Conservation (phyloP, 2,329 filamentous ascomycete species). For the Pleomassaria siparia region DNA sequence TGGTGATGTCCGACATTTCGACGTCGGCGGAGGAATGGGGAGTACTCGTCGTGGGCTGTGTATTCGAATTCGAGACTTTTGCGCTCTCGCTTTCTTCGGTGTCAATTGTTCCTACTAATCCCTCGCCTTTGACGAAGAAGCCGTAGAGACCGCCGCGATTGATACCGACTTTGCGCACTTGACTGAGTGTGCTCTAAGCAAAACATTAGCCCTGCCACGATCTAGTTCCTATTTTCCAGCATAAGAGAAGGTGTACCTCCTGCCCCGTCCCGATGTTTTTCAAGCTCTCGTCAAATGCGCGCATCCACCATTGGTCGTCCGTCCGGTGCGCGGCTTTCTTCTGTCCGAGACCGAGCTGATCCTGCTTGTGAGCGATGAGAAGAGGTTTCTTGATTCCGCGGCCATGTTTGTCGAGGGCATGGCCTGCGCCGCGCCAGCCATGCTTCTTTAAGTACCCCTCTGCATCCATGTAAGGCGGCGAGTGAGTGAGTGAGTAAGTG, state of each 20-base stretch:
- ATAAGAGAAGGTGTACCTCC: constrained; percentile 19
- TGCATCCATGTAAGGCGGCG: constrained; percentile 69
- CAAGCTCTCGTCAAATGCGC: constrained; percentile 88
- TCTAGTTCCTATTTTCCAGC: background rate
- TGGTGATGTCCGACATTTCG: background rate
- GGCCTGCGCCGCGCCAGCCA: constrained; percentile 87
- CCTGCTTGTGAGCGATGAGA: constrained; percentile 78
- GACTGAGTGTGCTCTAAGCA: constrained; percentile 55
- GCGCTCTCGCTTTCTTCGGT: constrained; percentile 27
- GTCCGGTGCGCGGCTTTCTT: constrained; percentile 59
- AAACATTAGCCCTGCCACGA: constrained; percentile 19
- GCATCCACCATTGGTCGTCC: constrained; percentile 93
- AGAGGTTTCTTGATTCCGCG: constrained; percentile 82
- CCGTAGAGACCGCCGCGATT: constrained; percentile 68
- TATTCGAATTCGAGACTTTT: constrained; percentile 8
- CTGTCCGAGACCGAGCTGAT: constrained; percentile 78
- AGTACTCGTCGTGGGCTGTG: constrained; percentile 18
- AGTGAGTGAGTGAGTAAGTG: background rate
- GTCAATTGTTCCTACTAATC: constrained; percentile 70
- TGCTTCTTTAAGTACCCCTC: constrained; percentile 79
- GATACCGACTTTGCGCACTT: constrained; percentile 50
- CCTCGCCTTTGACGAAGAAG: constrained; percentile 80
- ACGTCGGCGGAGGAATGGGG: constrained; percentile 27
- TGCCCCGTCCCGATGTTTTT: constrained; percentile 58
- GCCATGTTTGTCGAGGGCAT: constrained; percentile 76